phyloP scores from a whole-genome alignment of 2,329 filamentous ascomycete genomes.

The Pseudogymnoascus sp. region DNA sequence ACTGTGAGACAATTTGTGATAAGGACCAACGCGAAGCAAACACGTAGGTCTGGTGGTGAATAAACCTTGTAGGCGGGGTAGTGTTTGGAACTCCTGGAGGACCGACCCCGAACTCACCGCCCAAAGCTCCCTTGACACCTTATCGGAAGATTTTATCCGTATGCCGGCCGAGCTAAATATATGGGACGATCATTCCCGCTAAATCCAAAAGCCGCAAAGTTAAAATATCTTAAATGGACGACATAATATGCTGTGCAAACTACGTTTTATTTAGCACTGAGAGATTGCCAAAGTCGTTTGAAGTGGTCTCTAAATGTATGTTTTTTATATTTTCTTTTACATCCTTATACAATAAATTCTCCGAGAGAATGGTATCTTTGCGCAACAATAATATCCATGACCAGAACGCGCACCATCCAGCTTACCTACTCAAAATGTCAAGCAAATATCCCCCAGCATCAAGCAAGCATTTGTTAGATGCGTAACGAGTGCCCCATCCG shows the following conservation, averaged over 20 bases:
- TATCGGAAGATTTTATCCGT: background rate
- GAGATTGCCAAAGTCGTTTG: background rate
- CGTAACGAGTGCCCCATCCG: background rate
- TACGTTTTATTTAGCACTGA: background rate
- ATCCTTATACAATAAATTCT: background rate
- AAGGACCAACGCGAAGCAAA: background rate
- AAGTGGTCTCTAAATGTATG: background rate
- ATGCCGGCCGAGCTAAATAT: background rate
- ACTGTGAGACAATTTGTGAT: conserved; percentile 2
- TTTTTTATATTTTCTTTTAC: background rate
- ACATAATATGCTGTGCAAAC: background rate
- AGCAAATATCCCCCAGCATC: background rate
- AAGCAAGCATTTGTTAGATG: background rate
- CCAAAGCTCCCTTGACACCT: background rate
- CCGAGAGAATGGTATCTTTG: background rate
- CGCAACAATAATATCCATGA: background rate
- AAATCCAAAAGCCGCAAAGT: background rate
- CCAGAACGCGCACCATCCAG: background rate
- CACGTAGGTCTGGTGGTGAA: conserved; percentile 1
- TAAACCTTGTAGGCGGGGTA: background rate
- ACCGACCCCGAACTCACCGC: background rate
- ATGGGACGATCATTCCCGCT: conserved; percentile 7
- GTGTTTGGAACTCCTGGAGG: background rate
- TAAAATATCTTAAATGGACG: conserved; percentile 8
- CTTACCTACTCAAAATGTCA: background rate